These are phyloP conservation scores for Suillus occidentalis DNA, from an alignment of 768 basidiomycete genomes.

Conservation along the genomic window DNA sequence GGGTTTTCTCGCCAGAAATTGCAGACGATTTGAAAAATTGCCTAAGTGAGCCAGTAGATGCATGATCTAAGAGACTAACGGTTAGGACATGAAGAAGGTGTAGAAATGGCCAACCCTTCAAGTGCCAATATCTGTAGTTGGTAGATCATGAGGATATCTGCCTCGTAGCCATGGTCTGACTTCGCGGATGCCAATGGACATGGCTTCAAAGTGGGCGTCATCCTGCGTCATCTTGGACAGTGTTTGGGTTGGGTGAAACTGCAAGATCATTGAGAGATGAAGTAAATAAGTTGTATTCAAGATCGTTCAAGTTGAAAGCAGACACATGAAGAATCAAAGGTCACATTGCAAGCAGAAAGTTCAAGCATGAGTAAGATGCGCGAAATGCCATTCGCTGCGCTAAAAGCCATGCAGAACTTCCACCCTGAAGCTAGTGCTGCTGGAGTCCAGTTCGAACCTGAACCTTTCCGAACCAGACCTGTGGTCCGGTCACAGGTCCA, in stretches of 20 bases:
- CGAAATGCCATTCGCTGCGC: neutral
- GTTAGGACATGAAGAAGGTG: constrained; percentile 3
- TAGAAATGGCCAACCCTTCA: constrained; percentile 42
- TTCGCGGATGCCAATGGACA: constrained; percentile 60
- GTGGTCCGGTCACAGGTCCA: too few relatives aligned
- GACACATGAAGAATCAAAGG: constrained; percentile 70
- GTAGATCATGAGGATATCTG: constrained; percentile 53
- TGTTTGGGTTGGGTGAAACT: constrained; percentile 26
- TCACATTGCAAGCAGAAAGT: constrained; percentile 41
- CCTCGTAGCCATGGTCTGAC: constrained; percentile 76
- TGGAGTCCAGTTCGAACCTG: too few relatives aligned
- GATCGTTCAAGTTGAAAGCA: constrained; percentile 72
- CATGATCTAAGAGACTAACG: neutral
- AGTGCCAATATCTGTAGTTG: constrained; percentile 56
- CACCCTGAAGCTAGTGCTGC: too few relatives aligned
- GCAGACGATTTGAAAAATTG: neutral
- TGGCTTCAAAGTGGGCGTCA: constrained; percentile 56
- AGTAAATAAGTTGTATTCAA: constrained; percentile 70
- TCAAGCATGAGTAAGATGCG: neutral
- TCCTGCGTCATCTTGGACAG: constrained; percentile 36
- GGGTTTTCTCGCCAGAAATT: neutral
- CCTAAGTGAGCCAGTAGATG: neutral
- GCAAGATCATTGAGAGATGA: constrained; percentile 55
- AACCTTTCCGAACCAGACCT: too few relatives aligned
- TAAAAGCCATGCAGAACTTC: constrained; percentile 1